Evolutionary conservation across 176 grass and related monocot species (phyloP).

Genomic region (Triticum monococcum): DNA sequence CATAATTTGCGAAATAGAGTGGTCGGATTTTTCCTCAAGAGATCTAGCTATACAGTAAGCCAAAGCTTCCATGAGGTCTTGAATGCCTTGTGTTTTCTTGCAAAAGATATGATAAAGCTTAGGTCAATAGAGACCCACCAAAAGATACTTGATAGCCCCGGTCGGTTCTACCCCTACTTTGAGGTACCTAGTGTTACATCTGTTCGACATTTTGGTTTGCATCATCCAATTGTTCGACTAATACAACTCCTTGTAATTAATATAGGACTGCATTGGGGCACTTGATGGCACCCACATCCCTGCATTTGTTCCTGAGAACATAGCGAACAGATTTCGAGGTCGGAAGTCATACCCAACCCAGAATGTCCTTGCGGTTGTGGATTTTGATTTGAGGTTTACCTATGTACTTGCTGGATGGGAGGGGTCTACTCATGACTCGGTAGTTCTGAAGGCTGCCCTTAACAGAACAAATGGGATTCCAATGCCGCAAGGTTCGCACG

Average conservation of each 20-base stretch:
- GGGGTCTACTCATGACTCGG: too few species aligned
- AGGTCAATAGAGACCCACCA: background rate
- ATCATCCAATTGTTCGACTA: background rate
- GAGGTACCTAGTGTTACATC: background rate
- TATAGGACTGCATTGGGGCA: background rate
- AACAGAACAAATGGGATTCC: too few species aligned
- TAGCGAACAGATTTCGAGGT: background rate
- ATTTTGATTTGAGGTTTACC: background rate
- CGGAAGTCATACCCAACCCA: background rate
- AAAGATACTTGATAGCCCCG: background rate
- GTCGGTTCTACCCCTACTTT: background rate
- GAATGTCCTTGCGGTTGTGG: background rate
- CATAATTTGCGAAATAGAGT: background rate
- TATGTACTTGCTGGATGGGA: too few species aligned
- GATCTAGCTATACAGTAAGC: background rate
- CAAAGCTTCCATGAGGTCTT: background rate
- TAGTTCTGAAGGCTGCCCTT: too few species aligned
- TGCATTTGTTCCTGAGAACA: background rate
- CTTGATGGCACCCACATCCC: conserved; percentile 21
- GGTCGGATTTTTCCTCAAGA: conserved; percentile 7
- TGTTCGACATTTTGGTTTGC: background rate
- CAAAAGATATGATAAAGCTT: conserved; percentile 3
- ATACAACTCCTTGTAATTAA: background rate
- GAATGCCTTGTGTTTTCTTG: background rate
- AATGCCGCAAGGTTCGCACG: too few species aligned